Evolutionary conservation across 768 basidiomycete genomes (phyloP), one percentile per base, ranked within the genome.

Genomic region (Zangia roseola): DNA sequence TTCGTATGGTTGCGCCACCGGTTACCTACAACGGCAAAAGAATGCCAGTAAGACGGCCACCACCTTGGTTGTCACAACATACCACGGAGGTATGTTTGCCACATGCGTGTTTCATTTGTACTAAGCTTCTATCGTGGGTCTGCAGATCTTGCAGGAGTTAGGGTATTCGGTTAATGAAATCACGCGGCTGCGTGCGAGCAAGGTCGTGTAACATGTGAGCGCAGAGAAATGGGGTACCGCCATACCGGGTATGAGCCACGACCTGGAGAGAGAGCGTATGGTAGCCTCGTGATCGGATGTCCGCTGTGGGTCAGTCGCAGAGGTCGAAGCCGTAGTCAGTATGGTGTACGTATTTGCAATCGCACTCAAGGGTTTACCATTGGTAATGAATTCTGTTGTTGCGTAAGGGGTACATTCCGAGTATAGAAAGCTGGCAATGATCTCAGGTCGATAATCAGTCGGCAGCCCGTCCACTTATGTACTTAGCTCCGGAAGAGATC

Each of bases 61-160:
- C 91, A 10, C 91, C 91, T n/a, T 92, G 83, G 77, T 74, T 91
- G 20, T 90, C 88, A 44, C 81, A 93, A 57, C 91, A 93, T 67
- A 93, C 91, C 13, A 72, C 71, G 4, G 87, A 91, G 80, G 86
- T 85, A 62, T 37, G 69, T 53, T 30, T 10, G 13, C 37, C 34
- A 52, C 54, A 36, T 43, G 48, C 42, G 36, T 20, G 26, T 40
- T 21, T 37, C 16, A 45, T 28, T 51, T 17, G 7, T 5, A 36
- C 33, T n/a, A 9, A 35, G 38, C 40, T 34, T 39, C 34, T 45
- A 13, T 45, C 40, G 43, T 51, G 49, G 33, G 41, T 34, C 44
- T 50, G 46, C 50, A 83, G 65, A 57, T 74, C 42, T 56, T 75
- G 52, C 53, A 52, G 52, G 77, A 77, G 55, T 53, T 78, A 43